Conservation (phyloP, 768 basidiomycete genomes). For the Astraeus odoratus region DNA sequence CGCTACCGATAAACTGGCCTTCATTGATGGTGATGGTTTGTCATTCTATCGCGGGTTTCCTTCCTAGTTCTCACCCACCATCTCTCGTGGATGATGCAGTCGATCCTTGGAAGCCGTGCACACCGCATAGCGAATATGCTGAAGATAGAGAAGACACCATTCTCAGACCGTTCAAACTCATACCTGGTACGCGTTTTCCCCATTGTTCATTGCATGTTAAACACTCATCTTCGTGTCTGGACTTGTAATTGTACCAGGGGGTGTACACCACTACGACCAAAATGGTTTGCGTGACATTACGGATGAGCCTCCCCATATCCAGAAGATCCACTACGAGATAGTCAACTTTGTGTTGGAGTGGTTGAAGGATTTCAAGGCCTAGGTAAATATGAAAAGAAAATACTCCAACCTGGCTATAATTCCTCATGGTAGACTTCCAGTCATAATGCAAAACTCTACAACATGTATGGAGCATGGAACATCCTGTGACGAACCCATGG, state of each 20-base stretch:
- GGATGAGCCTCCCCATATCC: slow-evolving; percentile 72
- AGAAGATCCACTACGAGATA: slow-evolving; percentile 74
- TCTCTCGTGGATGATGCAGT: slow-evolving; percentile 34
- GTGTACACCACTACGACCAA: slow-evolving; percentile 66
- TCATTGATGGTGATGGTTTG: slow-evolving; percentile 80
- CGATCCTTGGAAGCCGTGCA: slow-evolving; percentile 88
- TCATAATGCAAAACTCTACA: neutral
- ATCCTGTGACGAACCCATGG: too few relatives aligned
- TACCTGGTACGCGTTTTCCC: slow-evolving; percentile 52
- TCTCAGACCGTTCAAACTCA: slow-evolving; percentile 77
- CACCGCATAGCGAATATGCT: slow-evolving; percentile 75
- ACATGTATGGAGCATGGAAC: too few relatives aligned
- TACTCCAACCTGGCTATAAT: too few relatives aligned
- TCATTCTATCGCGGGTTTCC: neutral
- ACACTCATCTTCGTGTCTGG: neutral
- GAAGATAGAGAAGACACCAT: slow-evolving; percentile 62
- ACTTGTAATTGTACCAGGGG: slow-evolving; percentile 34
- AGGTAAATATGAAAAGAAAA: neutral
- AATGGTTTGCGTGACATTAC: slow-evolving; percentile 58
- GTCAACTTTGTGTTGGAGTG: slow-evolving; percentile 73
- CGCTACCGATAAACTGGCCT: slow-evolving; percentile 72
- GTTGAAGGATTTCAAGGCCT: slow-evolving; percentile 42
- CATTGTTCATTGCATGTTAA: neutral
- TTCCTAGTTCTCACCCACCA: neutral
- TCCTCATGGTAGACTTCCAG: neutral